Evolutionary conservation across 768 basidiomycete species (phyloP).

Genomic region (Termitomyces sp.): DNA sequence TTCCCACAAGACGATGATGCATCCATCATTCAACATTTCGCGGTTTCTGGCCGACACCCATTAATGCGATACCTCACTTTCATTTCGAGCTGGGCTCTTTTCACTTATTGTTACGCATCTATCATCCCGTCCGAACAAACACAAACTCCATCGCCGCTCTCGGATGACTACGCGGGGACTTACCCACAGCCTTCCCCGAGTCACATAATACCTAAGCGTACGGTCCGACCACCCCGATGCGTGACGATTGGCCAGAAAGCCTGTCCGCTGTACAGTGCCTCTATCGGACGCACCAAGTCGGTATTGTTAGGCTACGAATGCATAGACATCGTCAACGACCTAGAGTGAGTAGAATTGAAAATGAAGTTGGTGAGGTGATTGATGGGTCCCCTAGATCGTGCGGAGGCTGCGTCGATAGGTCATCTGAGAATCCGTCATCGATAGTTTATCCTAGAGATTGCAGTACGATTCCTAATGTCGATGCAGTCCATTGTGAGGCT

Average conservation of each 20-base stretch:
- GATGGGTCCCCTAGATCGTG: conserved; percentile 21
- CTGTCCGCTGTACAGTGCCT: conserved; percentile 5
- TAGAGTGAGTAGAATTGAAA: background rate
- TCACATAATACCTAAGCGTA: background rate
- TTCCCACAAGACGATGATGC: no score
- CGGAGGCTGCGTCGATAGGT: conserved; percentile 21
- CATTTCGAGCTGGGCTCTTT: conserved; percentile 1
- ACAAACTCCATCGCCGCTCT: no score
- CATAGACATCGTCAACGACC: conserved; percentile 1
- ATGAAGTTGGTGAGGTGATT: background rate
- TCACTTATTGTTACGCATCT: conserved; percentile 3
- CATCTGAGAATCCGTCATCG: conserved; percentile 13
- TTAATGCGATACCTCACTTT: background rate
- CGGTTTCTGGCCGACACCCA: background rate
- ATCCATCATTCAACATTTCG: no score
- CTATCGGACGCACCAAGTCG: background rate
- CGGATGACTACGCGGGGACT: background rate
- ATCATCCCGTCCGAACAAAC: background rate
- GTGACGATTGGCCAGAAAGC: conserved; percentile 1
- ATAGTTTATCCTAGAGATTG: conserved; percentile 34
- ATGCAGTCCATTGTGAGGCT: conserved; percentile 29
- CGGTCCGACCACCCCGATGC: background rate
- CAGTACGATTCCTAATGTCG: conserved; percentile 38
- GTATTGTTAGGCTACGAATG: conserved; percentile 3
- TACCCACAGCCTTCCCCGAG: background rate